Evolutionary conservation across 768 basidiomycete species (phyloP).

Genomic region (Agrocybe pediades): DNA sequence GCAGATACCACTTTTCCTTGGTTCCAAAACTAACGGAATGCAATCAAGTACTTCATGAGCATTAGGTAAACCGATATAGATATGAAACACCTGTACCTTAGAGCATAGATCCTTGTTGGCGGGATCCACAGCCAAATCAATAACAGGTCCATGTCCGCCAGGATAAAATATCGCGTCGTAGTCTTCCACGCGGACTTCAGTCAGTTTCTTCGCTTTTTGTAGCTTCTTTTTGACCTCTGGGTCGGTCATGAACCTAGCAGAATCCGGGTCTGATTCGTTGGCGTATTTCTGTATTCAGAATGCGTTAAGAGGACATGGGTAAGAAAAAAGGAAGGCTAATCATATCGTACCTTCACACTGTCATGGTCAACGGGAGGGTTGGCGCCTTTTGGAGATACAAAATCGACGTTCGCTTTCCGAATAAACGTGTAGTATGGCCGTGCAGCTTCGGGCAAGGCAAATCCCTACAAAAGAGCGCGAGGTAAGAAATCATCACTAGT

Average conservation of each 20-base stretch:
- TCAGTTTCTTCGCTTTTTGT: conserved; percentile 57
- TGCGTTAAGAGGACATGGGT: not conserved
- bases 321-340: not conserved
- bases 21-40: conserved; percentile 56
- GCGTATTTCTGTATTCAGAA: not conserved
- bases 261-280: conserved; percentile 55
- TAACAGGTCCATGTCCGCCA: conserved; percentile 77
- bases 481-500: not conserved
- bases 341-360: conserved; percentile 47
- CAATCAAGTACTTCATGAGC: not conserved
- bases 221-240: conserved; percentile 51
- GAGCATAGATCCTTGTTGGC: conserved; percentile 58
- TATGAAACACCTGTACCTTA: conserved; percentile 37
- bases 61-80: too few relatives aligned
- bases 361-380: conserved; percentile 69
- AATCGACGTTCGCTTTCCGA: conserved; percentile 54
- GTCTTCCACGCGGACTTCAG: conserved; percentile 56
- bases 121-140: conserved; percentile 65
- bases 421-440: conserved; percentile 67
- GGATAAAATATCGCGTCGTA: conserved; percentile 80
- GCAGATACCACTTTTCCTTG: conserved; percentile 66
- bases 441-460: conserved; percentile 62
- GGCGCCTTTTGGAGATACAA: conserved; percentile 63
- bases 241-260: conserved; percentile 61
- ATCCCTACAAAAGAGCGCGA: not conserved